Evolutionary conservation across 306 rosid species (phyloP).

Genomic region (Ammopiptanthus mongolicus): DNA sequence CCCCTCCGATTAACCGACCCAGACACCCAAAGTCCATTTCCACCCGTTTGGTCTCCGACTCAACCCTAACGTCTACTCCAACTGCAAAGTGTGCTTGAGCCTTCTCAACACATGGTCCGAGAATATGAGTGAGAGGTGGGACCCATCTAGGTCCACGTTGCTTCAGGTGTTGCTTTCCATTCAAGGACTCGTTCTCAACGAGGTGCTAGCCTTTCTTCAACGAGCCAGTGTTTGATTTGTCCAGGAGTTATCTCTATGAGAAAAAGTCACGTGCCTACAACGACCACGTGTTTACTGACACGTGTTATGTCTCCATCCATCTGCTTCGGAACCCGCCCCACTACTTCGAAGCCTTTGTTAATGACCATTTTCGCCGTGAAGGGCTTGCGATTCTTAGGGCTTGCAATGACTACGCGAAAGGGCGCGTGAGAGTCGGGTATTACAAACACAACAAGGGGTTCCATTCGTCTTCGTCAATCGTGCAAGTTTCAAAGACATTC

Average conservation of each 20-base stretch:
- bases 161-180: conserved; percentile 50
- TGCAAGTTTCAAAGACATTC: background rate
- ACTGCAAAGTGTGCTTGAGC: conserved; percentile 45
- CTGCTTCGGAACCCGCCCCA: conserved; percentile 29
- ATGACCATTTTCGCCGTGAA: conserved; percentile 17
- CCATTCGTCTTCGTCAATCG: background rate
- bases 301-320: conserved; percentile 11
- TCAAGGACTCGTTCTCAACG: conserved; percentile 56
- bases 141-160: conserved; percentile 37
- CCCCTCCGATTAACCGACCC: conserved; percentile 33
- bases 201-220: conserved; percentile 51
- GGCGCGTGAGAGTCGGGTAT: conserved; percentile 28
- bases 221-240: conserved; percentile 25
- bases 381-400: conserved; percentile 29
- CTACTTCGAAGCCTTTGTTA: conserved; percentile 32
- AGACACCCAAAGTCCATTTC: conserved; percentile 38
- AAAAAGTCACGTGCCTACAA: conserved; percentile 25
- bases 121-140: conserved; percentile 30
- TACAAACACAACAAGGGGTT: background rate
- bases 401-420: conserved; percentile 33
- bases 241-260: background rate
- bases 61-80: conserved; percentile 39
- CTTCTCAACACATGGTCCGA: conserved; percentile 49
- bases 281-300: conserved; percentile 15
- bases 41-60: conserved; percentile 29